Evolutionary conservation across 805 yeast species (phyloP).

Genomic region (Yarrowia sp.): DNA sequence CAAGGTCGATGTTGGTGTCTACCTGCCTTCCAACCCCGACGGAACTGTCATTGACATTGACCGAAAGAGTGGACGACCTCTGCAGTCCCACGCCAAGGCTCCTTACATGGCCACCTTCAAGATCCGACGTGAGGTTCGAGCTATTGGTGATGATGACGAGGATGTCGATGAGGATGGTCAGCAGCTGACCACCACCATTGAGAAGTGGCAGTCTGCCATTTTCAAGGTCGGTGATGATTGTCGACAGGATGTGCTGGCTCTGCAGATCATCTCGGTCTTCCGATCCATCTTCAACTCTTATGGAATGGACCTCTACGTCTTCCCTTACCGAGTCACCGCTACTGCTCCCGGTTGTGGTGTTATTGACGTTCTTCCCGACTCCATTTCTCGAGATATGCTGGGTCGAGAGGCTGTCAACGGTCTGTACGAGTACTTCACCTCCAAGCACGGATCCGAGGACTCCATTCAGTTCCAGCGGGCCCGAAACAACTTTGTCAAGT

Average conservation of each 20-base stretch:
- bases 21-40: conserved; percentile 94
- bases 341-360: conserved; percentile 99
- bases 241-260: conserved; percentile 92
- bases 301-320: conserved; percentile 87
- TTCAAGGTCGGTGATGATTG: conserved; percentile 99
- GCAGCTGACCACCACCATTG: conserved; percentile 41
- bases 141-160: conserved; percentile 35
- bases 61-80: conserved; percentile 85
- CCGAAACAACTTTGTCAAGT: conserved; percentile 85
- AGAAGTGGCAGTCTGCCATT: conserved; percentile 89
- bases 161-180: conserved; percentile 31
- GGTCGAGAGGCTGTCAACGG: conserved; percentile 99
- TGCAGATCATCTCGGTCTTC: conserved; percentile 88
- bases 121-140: conserved; percentile 57
- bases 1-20: conserved; percentile 73
- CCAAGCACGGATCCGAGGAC: conserved; percentile 93
- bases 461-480: conserved; percentile 88
- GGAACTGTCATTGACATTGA: conserved; percentile 91
- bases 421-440: conserved; percentile 81
- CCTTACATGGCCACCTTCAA: conserved; percentile 96
- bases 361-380: conserved; percentile 93
- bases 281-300: conserved; percentile 83
- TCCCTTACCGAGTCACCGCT: conserved; percentile 93
- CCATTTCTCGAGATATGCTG: conserved; percentile 94
- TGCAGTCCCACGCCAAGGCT: conserved; percentile 98